phyloP scores from a whole-genome alignment of 2,329 filamentous ascomycete species.

The Penicillium glabrum region DNA sequence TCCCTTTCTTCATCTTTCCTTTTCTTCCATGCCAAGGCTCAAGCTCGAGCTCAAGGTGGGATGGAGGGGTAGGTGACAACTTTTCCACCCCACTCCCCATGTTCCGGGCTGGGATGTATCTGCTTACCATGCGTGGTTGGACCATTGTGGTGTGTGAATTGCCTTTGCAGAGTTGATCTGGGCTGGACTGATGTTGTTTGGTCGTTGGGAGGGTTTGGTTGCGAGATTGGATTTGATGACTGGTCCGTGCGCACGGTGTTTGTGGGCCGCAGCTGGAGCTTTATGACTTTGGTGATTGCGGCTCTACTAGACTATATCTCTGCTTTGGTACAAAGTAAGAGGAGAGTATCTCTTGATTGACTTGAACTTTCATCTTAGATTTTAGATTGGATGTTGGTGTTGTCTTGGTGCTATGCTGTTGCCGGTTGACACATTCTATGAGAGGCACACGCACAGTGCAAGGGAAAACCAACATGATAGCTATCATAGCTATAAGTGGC shows the following conservation, averaged over 20 bases:
- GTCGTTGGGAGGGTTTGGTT: slow-evolving; percentile 7
- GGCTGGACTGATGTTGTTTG: not conserved
- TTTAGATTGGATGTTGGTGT: no score
- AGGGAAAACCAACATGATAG: not conserved
- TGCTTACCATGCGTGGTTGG: slow-evolving; percentile 61
- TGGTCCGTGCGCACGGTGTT: slow-evolving; percentile 24
- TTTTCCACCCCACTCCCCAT: not conserved
- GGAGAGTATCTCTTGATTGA: not conserved
- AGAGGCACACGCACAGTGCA: not conserved
- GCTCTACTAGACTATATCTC: not conserved
- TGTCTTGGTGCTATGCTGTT: no score
- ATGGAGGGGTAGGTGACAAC: not conserved
- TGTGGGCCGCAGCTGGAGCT: not conserved
- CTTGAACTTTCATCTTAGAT: not conserved
- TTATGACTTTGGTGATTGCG: not conserved
- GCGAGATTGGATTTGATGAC: slow-evolving; percentile 14
- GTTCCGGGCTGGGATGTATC: not conserved
- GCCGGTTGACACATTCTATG: no score
- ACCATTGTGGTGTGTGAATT: slow-evolving; percentile 40
- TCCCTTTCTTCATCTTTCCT: not conserved
- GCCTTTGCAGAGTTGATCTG: not conserved
- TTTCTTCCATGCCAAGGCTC: not conserved
- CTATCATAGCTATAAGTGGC: no score
- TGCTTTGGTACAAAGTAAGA: not conserved
- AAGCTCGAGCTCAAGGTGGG: not conserved